A percentile compares a stretch with the other conserved stretches of the same genome.
These are phyloP conservation scores for Aureobasidium musti DNA, from an alignment of 2,329 filamentous ascomycete genomes.

Conservation along the genomic window DNA sequence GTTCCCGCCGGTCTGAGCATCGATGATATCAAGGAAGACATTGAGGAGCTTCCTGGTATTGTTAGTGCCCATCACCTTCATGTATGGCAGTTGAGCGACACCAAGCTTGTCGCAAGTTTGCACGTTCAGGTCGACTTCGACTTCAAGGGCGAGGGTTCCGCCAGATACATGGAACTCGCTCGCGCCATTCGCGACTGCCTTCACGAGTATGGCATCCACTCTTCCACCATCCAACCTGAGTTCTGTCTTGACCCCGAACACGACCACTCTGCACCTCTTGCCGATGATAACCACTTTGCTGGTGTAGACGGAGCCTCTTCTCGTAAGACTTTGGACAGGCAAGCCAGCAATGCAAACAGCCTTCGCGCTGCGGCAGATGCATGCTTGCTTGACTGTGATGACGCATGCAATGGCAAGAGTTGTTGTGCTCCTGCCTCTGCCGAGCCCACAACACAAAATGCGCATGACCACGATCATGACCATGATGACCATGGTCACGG, in stretches of 20 bases:
- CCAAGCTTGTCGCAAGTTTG: constrained; percentile 88
- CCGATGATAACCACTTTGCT: constrained; percentile 37
- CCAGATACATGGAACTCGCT: constrained; percentile 87
- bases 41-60: constrained; percentile 79
- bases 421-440: constrained; percentile 41
- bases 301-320: constrained; percentile 37
- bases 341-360: constrained; percentile 40
- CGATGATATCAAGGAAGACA: constrained; percentile 89
- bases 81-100: constrained; percentile 96
- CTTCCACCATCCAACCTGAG: constrained; percentile 95
- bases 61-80: constrained; percentile 93
- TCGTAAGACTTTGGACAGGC: constrained; percentile 41
- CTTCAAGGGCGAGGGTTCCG: constrained; percentile 74
- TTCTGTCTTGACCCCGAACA: constrained; percentile 56
- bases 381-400: constrained; percentile 50
- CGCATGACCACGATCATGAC: constrained; percentile 44
- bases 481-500: constrained; percentile 32
- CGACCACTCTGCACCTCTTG: constrained; percentile 44
- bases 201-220: constrained; percentile 95
- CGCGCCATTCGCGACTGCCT: constrained; percentile 81
- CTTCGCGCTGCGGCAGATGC: constrained; percentile 38
- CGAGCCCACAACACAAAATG: constrained; percentile 32
- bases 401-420: constrained; percentile 47
- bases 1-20: constrained; percentile 86
- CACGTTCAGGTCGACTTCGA: constrained; percentile 92